Evolutionary conservation across 2,329 filamentous ascomycete species (phyloP).

Genomic region (Phaeosphaeria sp.): DNA sequence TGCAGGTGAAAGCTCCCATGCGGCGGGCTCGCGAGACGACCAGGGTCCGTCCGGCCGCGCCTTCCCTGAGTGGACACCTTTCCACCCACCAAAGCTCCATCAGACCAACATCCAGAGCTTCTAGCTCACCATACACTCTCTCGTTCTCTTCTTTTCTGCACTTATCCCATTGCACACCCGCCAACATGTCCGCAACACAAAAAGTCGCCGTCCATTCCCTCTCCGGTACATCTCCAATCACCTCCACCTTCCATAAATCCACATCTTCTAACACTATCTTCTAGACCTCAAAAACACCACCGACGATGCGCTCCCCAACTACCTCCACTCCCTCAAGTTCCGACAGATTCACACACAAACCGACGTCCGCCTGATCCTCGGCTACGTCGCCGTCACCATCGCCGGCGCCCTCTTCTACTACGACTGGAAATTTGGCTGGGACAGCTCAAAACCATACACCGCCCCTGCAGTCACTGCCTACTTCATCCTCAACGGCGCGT

Average conservation of each 20-base stretch:
- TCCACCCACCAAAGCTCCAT: slow-evolving; percentile 35
- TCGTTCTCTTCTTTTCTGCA: not conserved
- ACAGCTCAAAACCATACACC: slow-evolving; percentile 82
- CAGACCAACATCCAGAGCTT: slow-evolving; percentile 10
- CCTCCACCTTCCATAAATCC: not conserved
- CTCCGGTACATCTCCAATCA: slow-evolving; percentile 59
- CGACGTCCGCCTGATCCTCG: slow-evolving; percentile 82
- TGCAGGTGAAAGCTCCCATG: slow-evolving; percentile 32
- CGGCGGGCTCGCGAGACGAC: slow-evolving; percentile 28
- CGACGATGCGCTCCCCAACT: slow-evolving; percentile 92
- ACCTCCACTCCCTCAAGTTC: slow-evolving; percentile 88
- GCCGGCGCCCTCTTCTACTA: slow-evolving; percentile 85
- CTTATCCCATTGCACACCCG: not conserved
- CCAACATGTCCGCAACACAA: slow-evolving; percentile 45
- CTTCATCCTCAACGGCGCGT: slow-evolving; percentile 75
- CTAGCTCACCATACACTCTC: slow-evolving; percentile 7
- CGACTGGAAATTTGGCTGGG: slow-evolving; percentile 92
- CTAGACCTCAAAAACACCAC: slow-evolving; percentile 94
- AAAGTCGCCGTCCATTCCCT: slow-evolving; percentile 73
- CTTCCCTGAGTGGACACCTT: slow-evolving; percentile 45
- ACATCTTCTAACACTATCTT: slow-evolving; percentile 11
- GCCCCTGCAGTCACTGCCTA: slow-evolving; percentile 80
- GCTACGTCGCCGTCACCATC: slow-evolving; percentile 81
- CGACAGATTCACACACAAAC: slow-evolving; percentile 79
- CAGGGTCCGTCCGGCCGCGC: slow-evolving; percentile 33